Base-by-base conservation (phyloP, 768 basidiomycete species). In the Hemileccinum impolitum region DNA sequence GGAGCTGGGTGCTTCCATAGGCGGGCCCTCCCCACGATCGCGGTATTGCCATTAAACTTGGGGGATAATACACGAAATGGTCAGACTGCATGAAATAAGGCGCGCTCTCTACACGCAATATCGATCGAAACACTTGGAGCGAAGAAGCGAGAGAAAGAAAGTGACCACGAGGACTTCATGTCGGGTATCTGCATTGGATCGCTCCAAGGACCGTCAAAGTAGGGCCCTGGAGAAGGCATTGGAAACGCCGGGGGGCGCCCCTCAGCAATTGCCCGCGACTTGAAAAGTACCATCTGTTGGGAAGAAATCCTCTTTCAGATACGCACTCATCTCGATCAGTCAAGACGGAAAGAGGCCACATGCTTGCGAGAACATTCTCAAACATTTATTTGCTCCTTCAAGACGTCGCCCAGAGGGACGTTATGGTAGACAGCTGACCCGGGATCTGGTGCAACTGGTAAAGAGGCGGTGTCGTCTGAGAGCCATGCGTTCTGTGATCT, bases 181-280 rank as follows among this genome's bases (percentile, higher is more conserved):
- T 68, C 65, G 65, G 63, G 59, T 68, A 68, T 69, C 66, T 68
- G 64, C 51, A 55, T 56, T 56, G 53, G 57, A 69, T 69, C 65
- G 59, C 61, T 63, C 63, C 61, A 68, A 59, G 52, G 52, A 57
- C 53, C 17, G 56, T 58, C 52, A 43, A 55, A 55, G 54, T 45
- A 60, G 53, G 55, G 57, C 49, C 55, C 53, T 55, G 43, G 50
- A 57, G 59, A 52, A 55, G 49, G 32, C 41, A 50, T 32, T 59
- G 44, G 62, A 57, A 58, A 62, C 38, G 39, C 62, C 53, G 52
- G 39, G 51, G 52, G 53, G 44, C 60, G 54, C 51, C 43, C 52
- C n/a, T n/a, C 47, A 56, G 54, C 14, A 56, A 42, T 41, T 51
- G 34, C 28, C 57, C 43, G 36, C 50, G 34, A 47, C 50, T 51